phyloP scores from a whole-genome alignment of 805 yeast species.

The Jamesozyma hellenica region DNA sequence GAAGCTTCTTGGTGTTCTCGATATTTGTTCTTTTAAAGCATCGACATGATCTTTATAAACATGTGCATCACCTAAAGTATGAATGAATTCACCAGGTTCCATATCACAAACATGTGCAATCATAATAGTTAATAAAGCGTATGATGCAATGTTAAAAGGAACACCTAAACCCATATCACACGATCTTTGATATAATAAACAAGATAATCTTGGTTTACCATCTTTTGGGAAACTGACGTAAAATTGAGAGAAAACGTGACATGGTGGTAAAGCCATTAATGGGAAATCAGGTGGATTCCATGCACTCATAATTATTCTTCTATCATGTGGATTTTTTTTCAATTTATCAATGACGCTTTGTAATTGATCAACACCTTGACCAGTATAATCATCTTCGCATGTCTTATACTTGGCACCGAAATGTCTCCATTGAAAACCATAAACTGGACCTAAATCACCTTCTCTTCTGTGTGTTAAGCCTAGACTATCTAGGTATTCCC shows the following conservation, averaged over 20 bases:
- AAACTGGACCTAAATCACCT: slow-evolving; percentile 96
- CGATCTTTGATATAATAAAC: slow-evolving; percentile 90
- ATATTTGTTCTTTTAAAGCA: slow-evolving; percentile 71
- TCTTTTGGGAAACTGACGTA: slow-evolving; percentile 71
- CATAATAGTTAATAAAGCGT: slow-evolving; percentile 86
- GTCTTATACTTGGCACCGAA: slow-evolving; percentile 89
- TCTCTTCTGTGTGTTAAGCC: slow-evolving; percentile 75
- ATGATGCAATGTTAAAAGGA: slow-evolving; percentile 95
- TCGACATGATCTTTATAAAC: slow-evolving; percentile 90
- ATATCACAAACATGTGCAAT: slow-evolving; percentile 90
- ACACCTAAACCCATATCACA: slow-evolving; percentile 99
- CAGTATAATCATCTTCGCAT: slow-evolving; percentile 78
- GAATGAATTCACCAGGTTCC: slow-evolving; percentile 93
- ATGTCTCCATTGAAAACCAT: slow-evolving; percentile 99
- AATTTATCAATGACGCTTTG: slow-evolving; percentile 67
- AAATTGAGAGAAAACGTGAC: slow-evolving; percentile 93
- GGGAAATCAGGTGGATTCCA: slow-evolving; percentile 97
- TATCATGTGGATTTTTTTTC: slow-evolving; percentile 83
- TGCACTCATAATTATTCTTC: slow-evolving; percentile 89
- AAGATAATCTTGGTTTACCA: slow-evolving; percentile 62
- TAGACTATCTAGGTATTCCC: slow-evolving; percentile 76
- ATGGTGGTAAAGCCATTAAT: slow-evolving; percentile 96
- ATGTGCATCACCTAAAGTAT: slow-evolving; percentile 95
- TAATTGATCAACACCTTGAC: slow-evolving; percentile 86
- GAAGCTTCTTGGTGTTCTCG: slow-evolving; percentile 65